Evolutionary conservation across 2,329 filamentous ascomycete species (phyloP).

Genomic region (Dendryphion nanum): DNA sequence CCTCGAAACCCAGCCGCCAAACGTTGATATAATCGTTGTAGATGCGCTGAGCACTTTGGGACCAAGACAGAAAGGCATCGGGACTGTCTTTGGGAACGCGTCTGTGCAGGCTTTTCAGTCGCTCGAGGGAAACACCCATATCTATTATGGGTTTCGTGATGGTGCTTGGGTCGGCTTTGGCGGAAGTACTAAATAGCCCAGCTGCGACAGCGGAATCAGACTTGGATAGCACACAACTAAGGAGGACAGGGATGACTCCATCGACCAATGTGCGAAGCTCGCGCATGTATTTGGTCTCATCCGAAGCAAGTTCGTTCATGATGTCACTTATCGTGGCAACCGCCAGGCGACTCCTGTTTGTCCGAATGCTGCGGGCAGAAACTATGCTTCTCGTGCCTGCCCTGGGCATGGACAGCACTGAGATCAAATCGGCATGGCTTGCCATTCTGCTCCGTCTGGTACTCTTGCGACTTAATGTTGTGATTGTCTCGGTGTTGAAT

Average conservation of each 20-base stretch:
- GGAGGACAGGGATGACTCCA: slow-evolving; percentile 87
- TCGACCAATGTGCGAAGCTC: slow-evolving; percentile 92
- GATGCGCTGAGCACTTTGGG: slow-evolving; percentile 70
- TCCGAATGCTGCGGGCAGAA: slow-evolving; percentile 76
- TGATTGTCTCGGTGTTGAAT: slow-evolving; percentile 31
- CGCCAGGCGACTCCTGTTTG: slow-evolving; percentile 64
- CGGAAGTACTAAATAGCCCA: slow-evolving; percentile 64
- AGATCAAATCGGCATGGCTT: slow-evolving; percentile 91
- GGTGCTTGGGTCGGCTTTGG: slow-evolving; percentile 55
- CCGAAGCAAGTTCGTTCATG: slow-evolving; percentile 74
- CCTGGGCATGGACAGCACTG: slow-evolving; percentile 74
- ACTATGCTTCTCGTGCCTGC: slow-evolving; percentile 67
- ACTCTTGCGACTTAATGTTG: slow-evolving; percentile 45
- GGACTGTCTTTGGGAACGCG: slow-evolving; percentile 74
- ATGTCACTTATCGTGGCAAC: slow-evolving; percentile 72
- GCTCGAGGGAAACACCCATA: slow-evolving; percentile 89
- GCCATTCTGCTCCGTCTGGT: slow-evolving; percentile 67
- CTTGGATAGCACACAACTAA: slow-evolving; percentile 78
- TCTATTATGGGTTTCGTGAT: slow-evolving; percentile 85
- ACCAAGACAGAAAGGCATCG: slow-evolving; percentile 75
- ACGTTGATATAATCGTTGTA: slow-evolving; percentile 84
- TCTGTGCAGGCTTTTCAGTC: slow-evolving; percentile 76
- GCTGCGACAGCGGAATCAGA: slow-evolving; percentile 63
- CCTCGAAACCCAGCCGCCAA: slow-evolving; percentile 92
- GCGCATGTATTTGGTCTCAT: slow-evolving; percentile 84